These are phyloP conservation scores for Ascobolus immersus DNA, from an alignment of 495 filamentous ascomycete species.

Conservation along the genomic window DNA sequence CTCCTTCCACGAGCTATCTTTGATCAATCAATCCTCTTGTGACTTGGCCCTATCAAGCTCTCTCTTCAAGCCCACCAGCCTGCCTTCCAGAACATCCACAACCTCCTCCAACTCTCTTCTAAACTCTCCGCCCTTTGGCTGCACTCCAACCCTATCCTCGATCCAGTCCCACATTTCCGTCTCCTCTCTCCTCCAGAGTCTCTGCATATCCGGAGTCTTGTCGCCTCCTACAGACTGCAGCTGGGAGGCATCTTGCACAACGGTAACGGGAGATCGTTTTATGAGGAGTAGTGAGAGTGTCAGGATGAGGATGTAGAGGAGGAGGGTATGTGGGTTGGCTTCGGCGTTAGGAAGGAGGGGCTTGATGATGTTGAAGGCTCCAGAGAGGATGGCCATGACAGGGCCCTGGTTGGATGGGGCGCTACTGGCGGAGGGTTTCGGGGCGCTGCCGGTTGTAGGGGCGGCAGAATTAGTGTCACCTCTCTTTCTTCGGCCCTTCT, in stretches of 20 bases:
- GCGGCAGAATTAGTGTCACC: conserved; percentile 5
- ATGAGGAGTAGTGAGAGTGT: no score
- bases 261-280: no score
- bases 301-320: conserved; percentile 31
- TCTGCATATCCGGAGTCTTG: conserved; percentile 16
- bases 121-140: conserved; percentile 27
- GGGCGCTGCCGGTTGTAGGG: conserved; percentile 15
- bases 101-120: conserved; percentile 56
- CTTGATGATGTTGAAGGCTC: conserved; percentile 24
- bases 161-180: conserved; percentile 89
- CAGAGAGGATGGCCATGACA: background rate
- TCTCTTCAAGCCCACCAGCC: conserved; percentile 44
- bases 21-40: conserved; percentile 1
- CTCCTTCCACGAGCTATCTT: background rate
- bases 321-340: conserved; percentile 35
- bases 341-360: conserved; percentile 45
- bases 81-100: conserved; percentile 62
- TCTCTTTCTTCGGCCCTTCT: conserved; percentile 29
- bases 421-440: conserved; percentile 35
- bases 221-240: conserved; percentile 17
- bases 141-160: conserved; percentile 48
- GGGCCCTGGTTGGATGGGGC: background rate
- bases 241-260: conserved; percentile 31
- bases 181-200: conserved; percentile 34
- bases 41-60: conserved; percentile 35